These are phyloP conservation scores for Pelargonium nanum DNA, from an alignment of 345 rosid species.

Conservation along the genomic window DNA sequence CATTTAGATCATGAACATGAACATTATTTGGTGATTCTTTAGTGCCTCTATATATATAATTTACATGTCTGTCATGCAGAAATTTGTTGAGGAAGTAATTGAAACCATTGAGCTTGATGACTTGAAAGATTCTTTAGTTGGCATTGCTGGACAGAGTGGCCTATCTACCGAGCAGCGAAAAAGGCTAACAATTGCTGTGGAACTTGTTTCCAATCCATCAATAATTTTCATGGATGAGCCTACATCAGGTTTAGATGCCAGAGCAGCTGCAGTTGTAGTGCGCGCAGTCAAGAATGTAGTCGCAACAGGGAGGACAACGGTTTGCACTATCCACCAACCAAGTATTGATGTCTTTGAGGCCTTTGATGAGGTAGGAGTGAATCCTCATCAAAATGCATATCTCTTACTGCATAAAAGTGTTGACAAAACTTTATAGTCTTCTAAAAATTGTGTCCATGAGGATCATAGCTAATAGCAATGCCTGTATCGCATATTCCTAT, in stretches of 20 bases:
- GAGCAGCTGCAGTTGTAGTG: conserved; percentile 15
- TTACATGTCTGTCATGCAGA: conserved; percentile 3
- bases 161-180: conserved; percentile 14
- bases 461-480: too few species aligned
- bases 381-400: background rate
- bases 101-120: conserved; percentile 14
- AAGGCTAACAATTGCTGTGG: conserved; percentile 15
- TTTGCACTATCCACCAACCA: conserved; percentile 20
- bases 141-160: conserved; percentile 12
- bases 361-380: conserved; percentile 8
- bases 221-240: conserved; percentile 19
- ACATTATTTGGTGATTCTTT: too few species aligned
- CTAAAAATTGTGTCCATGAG: too few species aligned
- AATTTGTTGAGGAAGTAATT: conserved; percentile 11
- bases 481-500: too few species aligned
- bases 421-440: background rate
- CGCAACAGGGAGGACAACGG: conserved; percentile 14
- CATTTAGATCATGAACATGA: too few species aligned
- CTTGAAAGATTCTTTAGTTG: conserved; percentile 13
- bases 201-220: conserved; percentile 15
- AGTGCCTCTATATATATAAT: background rate
- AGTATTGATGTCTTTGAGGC: conserved; percentile 16
- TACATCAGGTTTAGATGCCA: conserved; percentile 13
- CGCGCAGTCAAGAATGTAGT: conserved; percentile 13
- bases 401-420: background rate